These are phyloP conservation scores for Plasmopara muralis DNA, from an alignment of 352 stramenopile species.

Conservation along the genomic window DNA sequence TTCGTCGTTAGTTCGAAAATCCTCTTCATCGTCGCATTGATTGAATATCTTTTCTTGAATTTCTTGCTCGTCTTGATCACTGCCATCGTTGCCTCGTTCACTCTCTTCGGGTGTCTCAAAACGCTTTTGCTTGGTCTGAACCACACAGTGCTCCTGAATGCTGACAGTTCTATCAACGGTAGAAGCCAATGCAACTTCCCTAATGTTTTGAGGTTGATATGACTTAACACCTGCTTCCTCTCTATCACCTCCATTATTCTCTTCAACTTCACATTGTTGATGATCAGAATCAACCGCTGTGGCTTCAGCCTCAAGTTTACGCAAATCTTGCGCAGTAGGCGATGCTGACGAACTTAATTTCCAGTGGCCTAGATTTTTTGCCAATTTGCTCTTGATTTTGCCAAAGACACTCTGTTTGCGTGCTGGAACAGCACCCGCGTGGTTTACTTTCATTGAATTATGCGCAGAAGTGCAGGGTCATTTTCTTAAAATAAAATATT, in stretches of 20 bases:
- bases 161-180: not conserved
- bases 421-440: slow-evolving; percentile 20
- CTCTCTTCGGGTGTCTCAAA: slow-evolving; percentile 5
- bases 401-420: slow-evolving; percentile 55
- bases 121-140: slow-evolving; percentile 3
- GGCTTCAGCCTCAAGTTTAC: slow-evolving; percentile 16
- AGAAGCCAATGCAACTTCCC: slow-evolving; percentile 1
- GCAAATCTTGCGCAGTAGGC: slow-evolving; percentile 31
- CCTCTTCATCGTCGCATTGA: not conserved
- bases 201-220: not conserved
- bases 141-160: slow-evolving; percentile 3
- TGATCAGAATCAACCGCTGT: slow-evolving; percentile 1
- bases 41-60: slow-evolving; percentile 9
- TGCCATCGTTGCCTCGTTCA: slow-evolving; percentile 5
- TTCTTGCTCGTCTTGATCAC: slow-evolving; percentile 7
- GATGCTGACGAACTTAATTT: slow-evolving; percentile 25
- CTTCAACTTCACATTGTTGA: slow-evolving; percentile 14
- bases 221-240: slow-evolving; percentile 5
- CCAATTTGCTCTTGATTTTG: slow-evolving; percentile 62
- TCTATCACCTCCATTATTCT: slow-evolving; percentile 6
- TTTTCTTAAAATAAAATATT: no score
- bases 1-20: not conserved
- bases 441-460: not conserved
- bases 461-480: no score
- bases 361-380: slow-evolving; percentile 39